A percentile compares a stretch with the other conserved stretches of the same genome.
These are phyloP conservation scores for Neoboletus subvelutipes DNA, from an alignment of 768 basidiomycete species.

Conservation along the genomic window DNA sequence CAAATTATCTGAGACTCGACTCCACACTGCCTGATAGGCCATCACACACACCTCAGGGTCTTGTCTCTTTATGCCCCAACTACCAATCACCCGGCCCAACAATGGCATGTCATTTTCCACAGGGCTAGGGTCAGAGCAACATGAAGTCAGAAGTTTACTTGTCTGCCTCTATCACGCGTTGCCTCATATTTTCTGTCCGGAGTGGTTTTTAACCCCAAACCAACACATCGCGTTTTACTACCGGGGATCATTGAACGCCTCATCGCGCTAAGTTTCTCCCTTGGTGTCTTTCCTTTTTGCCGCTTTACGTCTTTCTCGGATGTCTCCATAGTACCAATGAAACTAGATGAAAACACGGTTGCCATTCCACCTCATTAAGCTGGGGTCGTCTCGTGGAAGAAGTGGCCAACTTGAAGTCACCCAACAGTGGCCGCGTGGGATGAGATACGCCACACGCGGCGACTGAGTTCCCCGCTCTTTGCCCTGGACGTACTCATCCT, in stretches of 20 bases:
- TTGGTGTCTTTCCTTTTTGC: no score
- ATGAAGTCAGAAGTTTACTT: neutral
- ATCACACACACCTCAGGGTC: neutral
- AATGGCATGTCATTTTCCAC: neutral
- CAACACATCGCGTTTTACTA: neutral
- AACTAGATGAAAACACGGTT: neutral
- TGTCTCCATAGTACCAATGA: neutral
- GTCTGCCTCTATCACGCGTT: fast-evolving
- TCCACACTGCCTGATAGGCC: neutral
- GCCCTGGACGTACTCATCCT: neutral
- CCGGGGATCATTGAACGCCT: neutral
- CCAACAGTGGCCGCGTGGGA: neutral
- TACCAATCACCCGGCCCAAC: neutral
- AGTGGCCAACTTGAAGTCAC: neutral
- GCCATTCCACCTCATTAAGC: neutral
- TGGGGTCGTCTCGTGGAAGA: neutral
- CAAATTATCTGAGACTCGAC: neutral
- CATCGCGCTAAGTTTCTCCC: no score
- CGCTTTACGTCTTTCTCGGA: no score
- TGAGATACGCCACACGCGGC: neutral
- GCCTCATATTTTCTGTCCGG: neutral
- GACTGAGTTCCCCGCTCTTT: no score
- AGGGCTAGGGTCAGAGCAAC: neutral
- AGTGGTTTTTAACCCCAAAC: neutral
- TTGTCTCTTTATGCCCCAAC: neutral